These are phyloP conservation scores for Carex myosuroides DNA, from an alignment of 176 grass and related monocot species.

Conservation along the genomic window DNA sequence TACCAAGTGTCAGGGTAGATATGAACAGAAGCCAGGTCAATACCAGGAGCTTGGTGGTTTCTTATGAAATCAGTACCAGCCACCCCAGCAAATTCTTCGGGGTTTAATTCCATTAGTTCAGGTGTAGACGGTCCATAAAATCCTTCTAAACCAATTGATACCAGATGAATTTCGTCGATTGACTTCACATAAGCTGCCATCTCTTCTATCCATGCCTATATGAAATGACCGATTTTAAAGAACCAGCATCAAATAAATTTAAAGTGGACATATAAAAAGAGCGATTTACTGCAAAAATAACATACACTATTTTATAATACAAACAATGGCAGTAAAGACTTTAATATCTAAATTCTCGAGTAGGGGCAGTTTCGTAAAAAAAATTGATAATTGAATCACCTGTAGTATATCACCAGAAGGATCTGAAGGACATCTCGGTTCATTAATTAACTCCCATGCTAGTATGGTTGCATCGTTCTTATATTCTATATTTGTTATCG, in stretches of 20 bases:
- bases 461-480: slow-evolving; percentile 77
- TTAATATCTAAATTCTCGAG: not conserved
- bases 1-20: slow-evolving; percentile 78
- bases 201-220: slow-evolving; percentile 84
- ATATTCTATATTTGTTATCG: slow-evolving; percentile 61
- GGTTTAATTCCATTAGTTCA: slow-evolving; percentile 44
- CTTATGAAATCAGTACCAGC: slow-evolving; percentile 76
- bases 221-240: not conserved
- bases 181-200: slow-evolving; percentile 65
- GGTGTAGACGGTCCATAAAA: slow-evolving; percentile 71
- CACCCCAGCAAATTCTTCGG: slow-evolving; percentile 37
- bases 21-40: slow-evolving; percentile 75
- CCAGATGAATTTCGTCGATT: slow-evolving; percentile 50
- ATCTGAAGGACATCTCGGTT: slow-evolving; percentile 65
- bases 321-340: not conserved
- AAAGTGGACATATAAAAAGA: not conserved
- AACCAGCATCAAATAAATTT: not conserved
- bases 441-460: slow-evolving; percentile 88
- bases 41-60: slow-evolving; percentile 46
- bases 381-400: slow-evolving; percentile 21
- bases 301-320: not conserved
- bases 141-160: slow-evolving; percentile 60
- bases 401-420: slow-evolving; percentile 64
- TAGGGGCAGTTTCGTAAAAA: not conserved
- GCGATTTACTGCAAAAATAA: not conserved